phyloP scores from a whole-genome alignment of 306 rosid species.

The Vachellia pachyceras region DNA sequence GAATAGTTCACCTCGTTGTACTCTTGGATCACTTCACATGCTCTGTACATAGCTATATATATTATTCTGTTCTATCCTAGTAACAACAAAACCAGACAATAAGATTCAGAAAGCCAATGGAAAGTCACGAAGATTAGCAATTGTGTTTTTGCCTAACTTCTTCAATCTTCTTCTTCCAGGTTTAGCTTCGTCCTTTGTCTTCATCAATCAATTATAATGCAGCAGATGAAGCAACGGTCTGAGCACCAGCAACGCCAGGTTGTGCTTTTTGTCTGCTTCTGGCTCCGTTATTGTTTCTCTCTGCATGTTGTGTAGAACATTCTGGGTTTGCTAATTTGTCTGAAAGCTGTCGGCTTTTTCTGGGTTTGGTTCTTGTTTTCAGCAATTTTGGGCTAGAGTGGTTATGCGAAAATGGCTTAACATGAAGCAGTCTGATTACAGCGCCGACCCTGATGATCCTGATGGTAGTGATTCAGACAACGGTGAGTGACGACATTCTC shows the following conservation, averaged over 20 bases:
- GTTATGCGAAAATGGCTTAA: slow-evolving; percentile 92
- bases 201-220: slow-evolving; percentile 30
- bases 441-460: slow-evolving; percentile 69
- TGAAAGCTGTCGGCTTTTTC: slow-evolving; percentile 55
- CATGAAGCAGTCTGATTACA: slow-evolving; percentile 79
- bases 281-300: slow-evolving; percentile 6
- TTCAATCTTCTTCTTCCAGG: slow-evolving; percentile 15
- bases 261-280: neutral
- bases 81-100: neutral
- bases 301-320: slow-evolving; percentile 9
- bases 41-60: neutral
- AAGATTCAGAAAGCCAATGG: neutral
- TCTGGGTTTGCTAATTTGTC: slow-evolving; percentile 37
- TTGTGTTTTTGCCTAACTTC: neutral
- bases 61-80: neutral
- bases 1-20: neutral
- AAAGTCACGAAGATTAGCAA: neutral
- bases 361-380: slow-evolving; percentile 54
- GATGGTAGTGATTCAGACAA: slow-evolving; percentile 51
- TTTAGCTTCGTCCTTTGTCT: neutral
- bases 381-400: slow-evolving; percentile 88
- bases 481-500: slow-evolving; percentile 39
- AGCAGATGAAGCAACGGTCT: slow-evolving; percentile 59
- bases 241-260: slow-evolving; percentile 59
- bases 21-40: neutral